Base-by-base conservation (phyloP, 768 basidiomycete species). In the Tricholoma hemisulphureum region DNA sequence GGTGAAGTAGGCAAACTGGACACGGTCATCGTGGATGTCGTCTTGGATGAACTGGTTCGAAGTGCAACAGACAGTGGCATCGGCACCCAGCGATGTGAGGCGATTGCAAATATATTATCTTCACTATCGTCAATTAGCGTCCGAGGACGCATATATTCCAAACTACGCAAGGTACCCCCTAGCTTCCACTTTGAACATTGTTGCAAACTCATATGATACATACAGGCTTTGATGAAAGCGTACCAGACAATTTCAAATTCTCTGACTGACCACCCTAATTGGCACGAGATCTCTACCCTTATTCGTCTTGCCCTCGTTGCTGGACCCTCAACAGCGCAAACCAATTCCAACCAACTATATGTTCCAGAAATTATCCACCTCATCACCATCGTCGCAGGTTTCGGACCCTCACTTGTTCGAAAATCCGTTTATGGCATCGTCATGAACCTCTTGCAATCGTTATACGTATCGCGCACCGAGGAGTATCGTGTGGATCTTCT, bases 31-130 rank as follows among this genome's bases (percentile, higher is more conserved):
- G 74, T 88, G 26, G 91, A 93, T 63, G 77, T 89, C 23, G 83
- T 91, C 32, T 67, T 95, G 26, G 89, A 91, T 43, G 93, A 95
- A 70, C 69, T 95, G 50, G 80, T 94, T 53, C 83, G 91, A 18
- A 83, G 87, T 5, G 94, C 92, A 2, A 81, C 87, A n/a, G 93
- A 94, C 67, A 87, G 88, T 32, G 92, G 91, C 0, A 79, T 91
- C 32, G 91, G 87, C 16, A 88, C 88, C 6, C 75, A 79, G 23
- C 80, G 88, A 59, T 91, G 88, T 59, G 93, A 93, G 73, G 82
- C 81, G 2, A 83, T 93, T 35, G 83, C 86, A 5, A 83, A 91
- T 35, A 86, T 89, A 9, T 78, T 95, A 53, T 82, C 87, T 2
- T 83, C 86, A 1, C 72, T 94, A 49, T 85, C 90, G 0, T 89